Evolutionary conservation across 2,329 filamentous ascomycete species (phyloP), one percentile per base, ranked within the genome.

Genomic region (Didymella keratinophila): DNA sequence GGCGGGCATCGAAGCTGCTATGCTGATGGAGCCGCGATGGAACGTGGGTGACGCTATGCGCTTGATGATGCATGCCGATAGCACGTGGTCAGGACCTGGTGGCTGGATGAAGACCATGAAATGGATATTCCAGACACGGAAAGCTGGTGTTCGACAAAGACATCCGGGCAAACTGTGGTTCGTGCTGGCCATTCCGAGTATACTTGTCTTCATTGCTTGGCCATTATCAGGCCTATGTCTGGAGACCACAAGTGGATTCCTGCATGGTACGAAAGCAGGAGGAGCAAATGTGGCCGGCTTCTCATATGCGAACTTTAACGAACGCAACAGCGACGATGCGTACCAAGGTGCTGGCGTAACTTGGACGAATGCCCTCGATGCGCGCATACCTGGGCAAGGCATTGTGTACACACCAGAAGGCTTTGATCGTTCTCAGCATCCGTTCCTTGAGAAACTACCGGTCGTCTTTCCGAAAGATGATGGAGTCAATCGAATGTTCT

Each of bases 61-160:
- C 4, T 28, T 63, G 8, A 60, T 56, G 57, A 43, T 63, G 51
- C 61, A 63, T 49, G 57, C 57, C 8, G 54, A 60, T n/a, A 44
- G 39, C 1, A 63, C 57, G 0, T 63, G 61, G 57, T 58, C 50
- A 8, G 61, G 61, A 8, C 61, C 54, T 1, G 52, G 57, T 34
- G 57, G 57, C 23, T 63, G 57, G 57, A 27, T 63, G 53, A 63
- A 56, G 47, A 50, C 23, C 1, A n/a, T 63, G 8, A 58, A 58
- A 16, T 60, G 53, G 60, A 21, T 43, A 2, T 16, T 42, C 14
- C 50, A 55, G n/a, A 44, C 21, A 25, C 42, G 36, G 27, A 53
- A 21, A 32, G 16, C 12, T 23, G 30, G 41, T 30, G 28, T 9
- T 14, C 28, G n/a, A 10, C 25, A 12, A 4, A 28, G 16, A 12